Conservation (phyloP, 805 yeast genomes). For the Lachancea sp. region DNA sequence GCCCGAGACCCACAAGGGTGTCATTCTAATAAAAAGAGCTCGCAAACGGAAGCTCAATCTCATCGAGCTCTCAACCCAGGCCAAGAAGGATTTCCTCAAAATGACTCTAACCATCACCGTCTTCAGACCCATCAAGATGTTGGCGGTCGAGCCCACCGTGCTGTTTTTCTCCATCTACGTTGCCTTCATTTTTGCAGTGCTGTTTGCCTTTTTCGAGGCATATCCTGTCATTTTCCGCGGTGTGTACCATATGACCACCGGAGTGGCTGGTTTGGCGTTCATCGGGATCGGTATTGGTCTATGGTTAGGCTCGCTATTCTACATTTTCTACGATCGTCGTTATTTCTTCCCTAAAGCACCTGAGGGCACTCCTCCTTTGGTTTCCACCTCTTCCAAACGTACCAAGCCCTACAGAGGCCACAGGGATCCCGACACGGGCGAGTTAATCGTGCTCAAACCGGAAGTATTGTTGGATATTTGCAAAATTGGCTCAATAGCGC, state of each 20-base stretch:
- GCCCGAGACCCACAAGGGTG: slow-evolving; percentile 71
- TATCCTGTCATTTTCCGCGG: slow-evolving; percentile 69
- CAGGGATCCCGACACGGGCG: slow-evolving; percentile 42
- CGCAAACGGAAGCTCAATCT: slow-evolving; percentile 49
- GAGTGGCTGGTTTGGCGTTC: slow-evolving; percentile 64
- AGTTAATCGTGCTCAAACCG: slow-evolving; percentile 48
- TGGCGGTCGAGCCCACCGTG: slow-evolving; percentile 69
- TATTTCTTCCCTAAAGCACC: slow-evolving; percentile 50
- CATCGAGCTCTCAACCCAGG: slow-evolving; percentile 32
- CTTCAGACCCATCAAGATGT: slow-evolving; percentile 61
- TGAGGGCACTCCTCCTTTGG: slow-evolving; percentile 48
- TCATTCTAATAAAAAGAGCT: slow-evolving; percentile 55
- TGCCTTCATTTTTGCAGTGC: slow-evolving; percentile 69
- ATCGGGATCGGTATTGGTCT: slow-evolving; percentile 68
- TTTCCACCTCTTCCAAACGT: slow-evolving; percentile 32
- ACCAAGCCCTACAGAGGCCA: slow-evolving; percentile 38
- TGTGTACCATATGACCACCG: slow-evolving; percentile 50
- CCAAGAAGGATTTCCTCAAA: slow-evolving; percentile 36
- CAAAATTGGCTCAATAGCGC: slow-evolving; percentile 58
- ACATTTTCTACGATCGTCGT: slow-evolving; percentile 43
- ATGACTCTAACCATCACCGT: slow-evolving; percentile 45
- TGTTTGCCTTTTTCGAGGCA: slow-evolving; percentile 76
- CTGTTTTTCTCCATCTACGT: slow-evolving; percentile 60
- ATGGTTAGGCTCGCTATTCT: slow-evolving; percentile 46
- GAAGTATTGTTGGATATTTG: slow-evolving; percentile 55